These are phyloP conservation scores for Digitaria exilis DNA, from an alignment of 202 grass and related monocot species.

Conservation along the genomic window DNA sequence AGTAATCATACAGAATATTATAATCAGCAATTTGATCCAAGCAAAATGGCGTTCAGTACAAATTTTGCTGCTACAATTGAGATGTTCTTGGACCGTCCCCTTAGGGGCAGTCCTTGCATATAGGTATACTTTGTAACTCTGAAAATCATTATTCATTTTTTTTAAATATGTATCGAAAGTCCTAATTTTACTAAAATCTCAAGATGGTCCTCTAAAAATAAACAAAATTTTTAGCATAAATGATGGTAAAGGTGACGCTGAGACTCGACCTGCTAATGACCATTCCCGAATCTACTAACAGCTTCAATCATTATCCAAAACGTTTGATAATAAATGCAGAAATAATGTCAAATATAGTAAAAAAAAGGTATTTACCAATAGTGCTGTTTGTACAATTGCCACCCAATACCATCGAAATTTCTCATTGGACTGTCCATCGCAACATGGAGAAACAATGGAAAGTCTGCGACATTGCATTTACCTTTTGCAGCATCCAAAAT, in stretches of 20 bases:
- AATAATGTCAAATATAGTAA: not conserved
- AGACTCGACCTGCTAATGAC: not conserved
- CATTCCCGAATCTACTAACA: not conserved
- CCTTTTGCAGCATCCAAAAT: not conserved
- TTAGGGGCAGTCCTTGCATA: not conserved
- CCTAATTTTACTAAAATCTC: too few species aligned
- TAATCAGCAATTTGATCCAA: not conserved
- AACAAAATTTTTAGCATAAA: too few species aligned
- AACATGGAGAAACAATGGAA: not conserved
- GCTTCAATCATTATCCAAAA: not conserved
- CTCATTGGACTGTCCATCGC: not conserved
- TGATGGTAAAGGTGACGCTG: not conserved
- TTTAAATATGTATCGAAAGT: too few species aligned
- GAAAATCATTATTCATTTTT: too few species aligned
- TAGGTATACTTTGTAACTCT: not conserved
- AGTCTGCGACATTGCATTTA: not conserved
- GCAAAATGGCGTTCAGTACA: not conserved
- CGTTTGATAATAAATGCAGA: not conserved
- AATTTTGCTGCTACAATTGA: not conserved
- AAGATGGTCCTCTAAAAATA: too few species aligned
- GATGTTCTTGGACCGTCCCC: not conserved
- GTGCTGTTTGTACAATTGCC: not conserved
- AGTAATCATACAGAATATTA: not conserved
- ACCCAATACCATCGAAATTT: too few species aligned
- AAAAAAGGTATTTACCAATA: not conserved